Evolutionary conservation across 495 filamentous ascomycete genomes (phyloP).

Genomic region (Penicillium odoratum): DNA sequence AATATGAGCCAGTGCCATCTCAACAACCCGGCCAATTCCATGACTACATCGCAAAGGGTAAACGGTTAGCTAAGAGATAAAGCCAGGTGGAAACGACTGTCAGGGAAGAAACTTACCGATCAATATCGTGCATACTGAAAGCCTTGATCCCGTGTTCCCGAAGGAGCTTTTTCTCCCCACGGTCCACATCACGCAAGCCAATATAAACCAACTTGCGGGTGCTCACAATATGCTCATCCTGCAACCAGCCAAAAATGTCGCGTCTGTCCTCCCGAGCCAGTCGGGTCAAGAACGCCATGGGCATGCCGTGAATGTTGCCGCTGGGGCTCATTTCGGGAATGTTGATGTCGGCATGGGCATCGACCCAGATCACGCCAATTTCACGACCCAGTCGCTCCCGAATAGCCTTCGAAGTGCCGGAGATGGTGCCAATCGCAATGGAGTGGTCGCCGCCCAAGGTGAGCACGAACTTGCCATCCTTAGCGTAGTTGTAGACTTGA

Average conservation of each 20-base stretch:
- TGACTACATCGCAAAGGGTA: constrained; percentile 47
- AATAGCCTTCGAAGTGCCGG: constrained; percentile 80
- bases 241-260: constrained; percentile 86
- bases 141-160: constrained; percentile 88
- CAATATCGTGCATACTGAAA: constrained; percentile 98
- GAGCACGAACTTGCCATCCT: constrained; percentile 80
- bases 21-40: constrained; percentile 94
- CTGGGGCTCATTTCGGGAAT: constrained; percentile 85
- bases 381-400: constrained; percentile 78
- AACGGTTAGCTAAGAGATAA: constrained; percentile 4
- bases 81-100: background rate
- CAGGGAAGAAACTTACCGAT: constrained; percentile 54
- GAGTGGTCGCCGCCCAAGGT: constrained; percentile 96
- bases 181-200: constrained; percentile 88
- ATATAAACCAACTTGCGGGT: constrained; percentile 95
- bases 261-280: constrained; percentile 68
- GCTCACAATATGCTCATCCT: constrained; percentile 62
- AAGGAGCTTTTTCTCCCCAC: constrained; percentile 86
- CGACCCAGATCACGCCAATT: constrained; percentile 96
- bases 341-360: constrained; percentile 98
- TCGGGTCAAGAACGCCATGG: constrained; percentile 87
- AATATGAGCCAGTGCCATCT: constrained; percentile 94
- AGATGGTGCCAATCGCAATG: constrained; percentile 91
- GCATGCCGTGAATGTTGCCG: constrained; percentile 98
- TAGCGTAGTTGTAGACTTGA: constrained; percentile 87